Evolutionary conservation across 169 alveolate species (phyloP).

Genomic region (Cyclospora cayetanensis): DNA sequence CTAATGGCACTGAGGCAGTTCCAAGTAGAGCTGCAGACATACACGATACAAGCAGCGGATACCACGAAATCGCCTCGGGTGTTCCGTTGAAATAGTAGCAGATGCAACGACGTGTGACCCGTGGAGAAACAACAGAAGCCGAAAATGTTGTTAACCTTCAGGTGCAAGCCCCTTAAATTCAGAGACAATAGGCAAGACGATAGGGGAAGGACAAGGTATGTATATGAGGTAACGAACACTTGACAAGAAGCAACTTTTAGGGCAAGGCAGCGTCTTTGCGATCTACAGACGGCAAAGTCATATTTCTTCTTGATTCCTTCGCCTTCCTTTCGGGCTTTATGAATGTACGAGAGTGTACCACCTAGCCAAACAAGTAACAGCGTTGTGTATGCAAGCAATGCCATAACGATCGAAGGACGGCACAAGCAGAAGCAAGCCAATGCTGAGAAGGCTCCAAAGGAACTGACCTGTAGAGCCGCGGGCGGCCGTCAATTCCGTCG

Average conservation of each 20-base stretch:
- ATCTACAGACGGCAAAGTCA: too few species aligned
- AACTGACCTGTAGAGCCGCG: slow-evolving; percentile 77
- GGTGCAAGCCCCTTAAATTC: too few species aligned
- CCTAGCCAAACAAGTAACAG: not conserved
- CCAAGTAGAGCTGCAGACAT: slow-evolving; percentile 56
- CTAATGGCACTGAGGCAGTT: slow-evolving; percentile 5
- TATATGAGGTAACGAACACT: too few species aligned
- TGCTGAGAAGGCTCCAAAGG: not conserved
- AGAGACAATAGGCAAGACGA: too few species aligned
- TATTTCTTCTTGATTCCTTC: too few species aligned
- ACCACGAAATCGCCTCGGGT: too few species aligned
- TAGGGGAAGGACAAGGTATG: too few species aligned
- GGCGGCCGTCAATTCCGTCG: slow-evolving; percentile 86
- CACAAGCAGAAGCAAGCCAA: not conserved
- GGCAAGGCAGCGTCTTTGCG: too few species aligned
- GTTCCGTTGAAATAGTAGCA: not conserved
- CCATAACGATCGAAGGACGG: not conserved
- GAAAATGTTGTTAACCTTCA: not conserved
- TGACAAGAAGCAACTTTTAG: too few species aligned
- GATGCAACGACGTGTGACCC: not conserved
- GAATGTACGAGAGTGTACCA: not conserved
- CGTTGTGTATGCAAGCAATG: not conserved
- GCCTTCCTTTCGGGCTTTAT: too few species aligned
- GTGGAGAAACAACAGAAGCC: slow-evolving; percentile 71
- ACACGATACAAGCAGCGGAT: too few species aligned